Evolutionary conservation across 495 filamentous ascomycete species (phyloP).

Genomic region (Hypoxylon crocopeplum): DNA sequence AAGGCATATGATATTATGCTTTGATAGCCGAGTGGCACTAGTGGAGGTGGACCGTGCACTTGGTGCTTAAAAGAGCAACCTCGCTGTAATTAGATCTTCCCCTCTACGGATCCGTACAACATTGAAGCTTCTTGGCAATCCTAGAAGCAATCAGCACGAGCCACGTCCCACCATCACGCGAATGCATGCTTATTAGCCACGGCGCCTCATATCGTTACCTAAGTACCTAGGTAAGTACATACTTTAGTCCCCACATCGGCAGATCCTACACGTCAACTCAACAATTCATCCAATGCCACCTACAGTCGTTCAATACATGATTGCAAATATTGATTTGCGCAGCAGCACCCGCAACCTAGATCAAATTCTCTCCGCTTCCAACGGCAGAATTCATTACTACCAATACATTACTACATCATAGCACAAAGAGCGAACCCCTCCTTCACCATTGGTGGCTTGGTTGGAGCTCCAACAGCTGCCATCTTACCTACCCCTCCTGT

Average conservation of each 20-base stretch:
- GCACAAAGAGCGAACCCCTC: not conserved
- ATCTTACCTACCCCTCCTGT: too few species aligned
- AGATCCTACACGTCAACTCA: slow-evolving; percentile 26
- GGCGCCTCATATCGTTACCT: slow-evolving; percentile 4
- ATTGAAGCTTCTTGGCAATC: not conserved
- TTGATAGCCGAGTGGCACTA: too few species aligned
- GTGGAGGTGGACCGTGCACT: too few species aligned
- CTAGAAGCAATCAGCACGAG: slow-evolving; percentile 21
- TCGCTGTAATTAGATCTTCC: not conserved
- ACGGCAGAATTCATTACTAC: too few species aligned
- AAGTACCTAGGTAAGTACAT: too few species aligned
- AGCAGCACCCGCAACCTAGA: too few species aligned
- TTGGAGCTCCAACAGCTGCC: not conserved
- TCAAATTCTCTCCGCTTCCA: too few species aligned
- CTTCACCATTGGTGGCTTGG: not conserved
- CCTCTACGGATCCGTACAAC: too few species aligned
- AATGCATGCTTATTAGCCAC: slow-evolving; percentile 30
- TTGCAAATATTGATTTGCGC: too few species aligned
- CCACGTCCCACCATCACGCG: slow-evolving; percentile 13
- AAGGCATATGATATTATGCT: not conserved
- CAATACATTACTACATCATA: too few species aligned
- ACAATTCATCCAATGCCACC: not conserved
- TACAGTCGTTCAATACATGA: too few species aligned
- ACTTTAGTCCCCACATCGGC: slow-evolving; percentile 28
- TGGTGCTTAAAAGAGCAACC: too few species aligned